A percentile compares a stretch with the other conserved stretches of the same genome.
Conservation (phyloP, 306 rosid species). For the Boehmeria nivea region DNA sequence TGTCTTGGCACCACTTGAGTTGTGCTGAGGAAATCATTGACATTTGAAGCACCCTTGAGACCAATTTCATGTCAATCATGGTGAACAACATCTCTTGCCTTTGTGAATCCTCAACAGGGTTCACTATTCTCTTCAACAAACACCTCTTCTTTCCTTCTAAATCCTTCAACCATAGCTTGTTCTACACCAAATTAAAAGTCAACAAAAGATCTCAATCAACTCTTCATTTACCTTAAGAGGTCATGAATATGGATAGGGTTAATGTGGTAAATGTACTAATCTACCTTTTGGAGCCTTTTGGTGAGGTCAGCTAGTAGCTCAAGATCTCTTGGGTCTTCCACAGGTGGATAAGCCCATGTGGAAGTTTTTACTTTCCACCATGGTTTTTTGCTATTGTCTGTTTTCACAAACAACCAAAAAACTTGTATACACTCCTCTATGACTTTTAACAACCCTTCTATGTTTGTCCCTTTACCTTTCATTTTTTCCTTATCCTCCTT, state of each 20-base stretch:
- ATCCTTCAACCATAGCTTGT: slow-evolving; percentile 10
- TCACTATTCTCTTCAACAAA: slow-evolving; percentile 10
- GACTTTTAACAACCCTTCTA: slow-evolving; percentile 5
- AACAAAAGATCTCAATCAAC: background rate
- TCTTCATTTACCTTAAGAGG: background rate
- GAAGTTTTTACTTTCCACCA: slow-evolving; percentile 14
- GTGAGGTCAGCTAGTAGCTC: slow-evolving; percentile 10
- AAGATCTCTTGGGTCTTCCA: slow-evolving; percentile 21
- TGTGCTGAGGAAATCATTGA: slow-evolving; percentile 13
- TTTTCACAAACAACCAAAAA: slow-evolving; percentile 9
- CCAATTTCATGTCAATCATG: slow-evolving; percentile 11
- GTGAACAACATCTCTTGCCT: slow-evolving; percentile 4
- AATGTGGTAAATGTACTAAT: no score
- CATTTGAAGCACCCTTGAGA: slow-evolving; percentile 19
- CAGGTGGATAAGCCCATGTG: slow-evolving; percentile 10
- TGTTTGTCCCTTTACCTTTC: slow-evolving; percentile 7
- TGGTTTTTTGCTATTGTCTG: slow-evolving; percentile 4
- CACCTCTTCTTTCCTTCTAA: slow-evolving; percentile 20
- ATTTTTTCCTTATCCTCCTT: slow-evolving; percentile 6
- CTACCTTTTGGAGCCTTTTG: slow-evolving; percentile 21
- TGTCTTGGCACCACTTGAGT: slow-evolving; percentile 20
- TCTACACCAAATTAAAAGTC: background rate
- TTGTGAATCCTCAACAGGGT: slow-evolving; percentile 10
- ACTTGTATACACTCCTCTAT: slow-evolving; percentile 19
- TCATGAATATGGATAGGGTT: background rate